Conservation (phyloP, 1,139 yeast genomes). For the Sugiyamaella grinbergsii region DNA sequence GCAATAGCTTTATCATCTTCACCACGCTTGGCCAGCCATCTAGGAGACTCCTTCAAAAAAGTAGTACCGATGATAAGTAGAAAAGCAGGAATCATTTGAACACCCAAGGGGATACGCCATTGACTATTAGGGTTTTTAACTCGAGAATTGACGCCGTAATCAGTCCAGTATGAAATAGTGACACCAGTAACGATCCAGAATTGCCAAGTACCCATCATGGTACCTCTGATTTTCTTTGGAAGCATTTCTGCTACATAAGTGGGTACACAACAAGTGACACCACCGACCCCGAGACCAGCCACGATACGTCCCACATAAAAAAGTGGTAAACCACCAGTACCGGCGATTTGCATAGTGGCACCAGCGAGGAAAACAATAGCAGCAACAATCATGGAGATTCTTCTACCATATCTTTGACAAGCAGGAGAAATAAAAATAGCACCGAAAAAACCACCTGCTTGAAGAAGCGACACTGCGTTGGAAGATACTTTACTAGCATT, state of each 20-base stretch:
- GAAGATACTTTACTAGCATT: slow-evolving; percentile 55
- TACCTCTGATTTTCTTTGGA: slow-evolving; percentile 66
- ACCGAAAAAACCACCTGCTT: slow-evolving; percentile 76
- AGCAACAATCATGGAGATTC: slow-evolving; percentile 70
- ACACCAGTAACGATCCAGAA: slow-evolving; percentile 72
- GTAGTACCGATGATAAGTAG: slow-evolving; percentile 52
- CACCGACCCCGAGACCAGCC: slow-evolving; percentile 70
- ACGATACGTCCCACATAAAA: slow-evolving; percentile 62
- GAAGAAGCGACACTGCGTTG: slow-evolving; percentile 92
- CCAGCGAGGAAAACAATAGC: slow-evolving; percentile 78
- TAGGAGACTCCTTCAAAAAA: slow-evolving; percentile 71
- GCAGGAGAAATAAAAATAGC: slow-evolving; percentile 41
- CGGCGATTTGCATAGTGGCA: slow-evolving; percentile 73
- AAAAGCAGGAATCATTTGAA: slow-evolving; percentile 65
- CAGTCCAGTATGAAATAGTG: slow-evolving; percentile 57
- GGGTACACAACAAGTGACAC: slow-evolving; percentile 70
- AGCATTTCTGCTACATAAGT: slow-evolving; percentile 73
- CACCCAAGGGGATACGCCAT: slow-evolving; percentile 70
- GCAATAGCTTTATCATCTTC: slow-evolving; percentile 64
- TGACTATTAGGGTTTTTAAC: slow-evolving; percentile 44
- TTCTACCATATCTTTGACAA: slow-evolving; percentile 80
- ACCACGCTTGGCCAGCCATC: slow-evolving; percentile 67
- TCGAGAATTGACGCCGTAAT: slow-evolving; percentile 52
- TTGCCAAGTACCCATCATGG: slow-evolving; percentile 67
- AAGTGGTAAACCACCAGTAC: slow-evolving; percentile 75